phyloP scores from a whole-genome alignment of 192 early-diverging fungal genomes.

The Chytriomyces sp. region DNA sequence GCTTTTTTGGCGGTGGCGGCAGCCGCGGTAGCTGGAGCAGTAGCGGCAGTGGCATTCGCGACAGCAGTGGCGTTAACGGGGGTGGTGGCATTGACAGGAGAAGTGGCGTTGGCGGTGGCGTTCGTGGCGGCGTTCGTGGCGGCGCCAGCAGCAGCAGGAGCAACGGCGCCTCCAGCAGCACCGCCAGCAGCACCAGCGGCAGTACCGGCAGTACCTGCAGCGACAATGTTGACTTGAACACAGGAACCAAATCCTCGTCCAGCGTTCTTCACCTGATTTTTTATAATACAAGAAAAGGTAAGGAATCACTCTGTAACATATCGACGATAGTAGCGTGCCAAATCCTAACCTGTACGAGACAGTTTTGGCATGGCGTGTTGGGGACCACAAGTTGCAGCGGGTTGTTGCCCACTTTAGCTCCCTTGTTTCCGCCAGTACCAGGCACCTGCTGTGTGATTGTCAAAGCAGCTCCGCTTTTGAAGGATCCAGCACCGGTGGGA shows the following conservation, averaged over 20 bases:
- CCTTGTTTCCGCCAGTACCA: not conserved
- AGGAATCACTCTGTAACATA: too few relatives aligned
- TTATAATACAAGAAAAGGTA: not conserved
- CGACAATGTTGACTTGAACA: conserved; percentile 9
- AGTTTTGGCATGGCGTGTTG: conserved; percentile 9
- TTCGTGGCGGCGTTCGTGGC: conserved; percentile 7
- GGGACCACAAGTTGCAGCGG: conserved; percentile 2
- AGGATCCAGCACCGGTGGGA: conserved; percentile 7
- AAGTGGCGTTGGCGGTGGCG: conserved; percentile 1
- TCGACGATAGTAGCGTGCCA: too few relatives aligned
- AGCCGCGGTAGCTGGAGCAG: not conserved
- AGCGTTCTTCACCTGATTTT: not conserved
- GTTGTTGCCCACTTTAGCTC: not conserved
- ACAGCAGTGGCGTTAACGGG: not conserved
- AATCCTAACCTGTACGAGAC: not conserved
- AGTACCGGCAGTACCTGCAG: conserved; percentile 32
- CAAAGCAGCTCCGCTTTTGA: not conserved
- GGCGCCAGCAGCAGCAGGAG: conserved; percentile 28
- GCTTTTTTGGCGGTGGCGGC: too few relatives aligned
- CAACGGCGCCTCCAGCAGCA: conserved; percentile 21
- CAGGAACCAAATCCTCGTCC: not conserved
- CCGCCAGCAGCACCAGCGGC: conserved; percentile 34
- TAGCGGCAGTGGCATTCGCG: not conserved
- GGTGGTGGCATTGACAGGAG: not conserved
- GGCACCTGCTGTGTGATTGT: conserved; percentile 3